These are phyloP conservation scores for Trichosporon sp. DNA, from an alignment of 1,284 basidiomycete species.

Conservation along the genomic window DNA sequence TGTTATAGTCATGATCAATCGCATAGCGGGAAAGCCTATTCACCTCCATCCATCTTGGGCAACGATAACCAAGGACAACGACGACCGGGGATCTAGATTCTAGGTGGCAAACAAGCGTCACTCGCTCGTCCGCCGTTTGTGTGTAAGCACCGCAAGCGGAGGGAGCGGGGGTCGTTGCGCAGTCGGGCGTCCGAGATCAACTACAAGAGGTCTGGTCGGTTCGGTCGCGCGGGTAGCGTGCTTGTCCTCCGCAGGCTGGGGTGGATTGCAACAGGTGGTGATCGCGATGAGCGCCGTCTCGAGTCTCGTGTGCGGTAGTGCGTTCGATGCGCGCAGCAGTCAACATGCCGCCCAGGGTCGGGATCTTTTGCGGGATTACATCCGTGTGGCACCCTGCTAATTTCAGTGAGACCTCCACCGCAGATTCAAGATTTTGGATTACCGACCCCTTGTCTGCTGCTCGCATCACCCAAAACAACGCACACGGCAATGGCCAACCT, in stretches of 20 bases:
- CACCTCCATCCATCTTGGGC: constrained; percentile 44
- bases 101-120: background rate
- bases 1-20: constrained; percentile 27
- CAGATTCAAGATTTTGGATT: constrained; percentile 15
- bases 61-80: background rate
- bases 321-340: background rate
- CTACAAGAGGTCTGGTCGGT: background rate
- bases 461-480: constrained; percentile 7
- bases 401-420: constrained; percentile 15
- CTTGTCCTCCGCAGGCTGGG: constrained; percentile 2
- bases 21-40: constrained; percentile 25
- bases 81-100: background rate
- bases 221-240: constrained; percentile 1
- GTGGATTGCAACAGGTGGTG: constrained; percentile 3
- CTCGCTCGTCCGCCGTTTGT: background rate
- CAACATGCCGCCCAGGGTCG: background rate
- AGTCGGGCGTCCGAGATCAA: background rate
- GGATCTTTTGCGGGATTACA: constrained; percentile 7
- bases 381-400: background rate
- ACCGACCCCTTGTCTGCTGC: background rate
- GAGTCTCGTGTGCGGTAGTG: background rate
- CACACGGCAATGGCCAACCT: constrained; percentile 30
- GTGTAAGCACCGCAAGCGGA: constrained; percentile 3
- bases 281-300: background rate
- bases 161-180: background rate